Evolutionary conservation across 176 grass and related monocot genomes (phyloP).

Genomic region (Oryza longistaminata): DNA sequence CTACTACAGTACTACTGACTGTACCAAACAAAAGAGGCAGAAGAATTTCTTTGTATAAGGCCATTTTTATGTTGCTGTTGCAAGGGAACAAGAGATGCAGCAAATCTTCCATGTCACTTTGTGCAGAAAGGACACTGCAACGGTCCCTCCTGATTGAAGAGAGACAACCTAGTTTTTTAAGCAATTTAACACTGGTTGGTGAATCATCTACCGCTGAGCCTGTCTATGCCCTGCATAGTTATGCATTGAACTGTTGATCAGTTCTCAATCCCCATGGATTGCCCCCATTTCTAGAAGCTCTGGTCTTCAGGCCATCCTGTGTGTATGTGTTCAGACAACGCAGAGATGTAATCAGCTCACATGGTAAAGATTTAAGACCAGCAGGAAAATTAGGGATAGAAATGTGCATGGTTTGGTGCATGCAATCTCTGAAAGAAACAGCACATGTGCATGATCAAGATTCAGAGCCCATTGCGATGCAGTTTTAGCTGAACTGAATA

Average conservation of each 20-base stretch:
- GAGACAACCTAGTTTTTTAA: slow-evolving; percentile 41
- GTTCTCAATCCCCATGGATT: not conserved
- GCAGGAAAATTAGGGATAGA: not conserved
- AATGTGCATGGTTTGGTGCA: not conserved
- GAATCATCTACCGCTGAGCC: slow-evolving; percentile 21
- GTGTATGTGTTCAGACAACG: not conserved
- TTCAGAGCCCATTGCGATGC: not conserved
- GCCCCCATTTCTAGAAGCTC: slow-evolving; percentile 5
- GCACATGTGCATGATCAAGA: not conserved
- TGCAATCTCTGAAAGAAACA: not conserved
- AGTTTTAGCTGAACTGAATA: not conserved
- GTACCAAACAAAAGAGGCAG: slow-evolving; percentile 30
- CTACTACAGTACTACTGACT: not conserved
- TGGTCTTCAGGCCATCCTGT: not conserved
- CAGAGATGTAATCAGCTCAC: not conserved
- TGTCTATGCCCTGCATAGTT: slow-evolving; percentile 23
- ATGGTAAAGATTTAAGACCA: not conserved
- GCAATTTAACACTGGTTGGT: slow-evolving; percentile 35
- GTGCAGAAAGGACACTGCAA: slow-evolving; percentile 4
- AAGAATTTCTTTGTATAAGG: slow-evolving; percentile 18
- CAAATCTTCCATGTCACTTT: slow-evolving; percentile 36
- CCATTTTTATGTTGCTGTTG: not conserved
- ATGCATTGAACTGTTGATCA: not conserved
- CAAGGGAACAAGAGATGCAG: not conserved
- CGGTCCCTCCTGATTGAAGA: slow-evolving; percentile 1